Percentiles rank a stretch among this genome's conserved stretches.
Conservation (phyloP, 768 basidiomycete genomes). For the Lactarius tabidus region DNA sequence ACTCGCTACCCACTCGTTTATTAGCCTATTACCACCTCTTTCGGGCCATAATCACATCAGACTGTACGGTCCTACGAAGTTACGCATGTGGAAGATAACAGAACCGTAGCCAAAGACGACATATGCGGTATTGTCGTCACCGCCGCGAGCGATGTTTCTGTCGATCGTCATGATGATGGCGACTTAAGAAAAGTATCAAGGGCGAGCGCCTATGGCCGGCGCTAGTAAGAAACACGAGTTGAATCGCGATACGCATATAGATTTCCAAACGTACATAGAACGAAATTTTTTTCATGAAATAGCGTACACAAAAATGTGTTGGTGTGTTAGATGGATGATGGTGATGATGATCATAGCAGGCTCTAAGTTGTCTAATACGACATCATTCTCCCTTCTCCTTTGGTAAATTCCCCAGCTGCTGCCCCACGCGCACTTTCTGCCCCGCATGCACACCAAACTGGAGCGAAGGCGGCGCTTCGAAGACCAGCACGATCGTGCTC, state of each 20-base stretch:
- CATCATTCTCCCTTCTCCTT: constrained; percentile 33
- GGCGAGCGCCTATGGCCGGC: no score
- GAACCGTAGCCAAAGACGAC: no score
- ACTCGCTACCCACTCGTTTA: no score
- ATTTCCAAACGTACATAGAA: neutral
- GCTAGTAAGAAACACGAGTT: neutral
- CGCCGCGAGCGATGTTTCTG: no score
- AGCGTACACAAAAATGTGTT: neutral
- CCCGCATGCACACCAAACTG: constrained; percentile 73
- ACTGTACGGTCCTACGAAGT: no score
- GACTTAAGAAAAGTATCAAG: no score
- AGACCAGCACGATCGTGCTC: constrained; percentile 93
- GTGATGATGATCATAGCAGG: neutral
- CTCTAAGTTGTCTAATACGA: neutral
- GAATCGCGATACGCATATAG: neutral
- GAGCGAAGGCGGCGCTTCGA: constrained; percentile 87
- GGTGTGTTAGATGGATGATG: neutral
- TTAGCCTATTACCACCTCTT: no score
- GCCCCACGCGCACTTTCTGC: constrained; percentile 83
- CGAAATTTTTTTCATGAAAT: neutral
- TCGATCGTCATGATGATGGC: no score
- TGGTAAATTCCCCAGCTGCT: constrained; percentile 61
- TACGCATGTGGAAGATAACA: no score
- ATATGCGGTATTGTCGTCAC: no score
- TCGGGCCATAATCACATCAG: no score